These are phyloP conservation scores for Polygonum maritimum DNA, from an alignment of 148 eudicot genomes.

Conservation along the genomic window DNA sequence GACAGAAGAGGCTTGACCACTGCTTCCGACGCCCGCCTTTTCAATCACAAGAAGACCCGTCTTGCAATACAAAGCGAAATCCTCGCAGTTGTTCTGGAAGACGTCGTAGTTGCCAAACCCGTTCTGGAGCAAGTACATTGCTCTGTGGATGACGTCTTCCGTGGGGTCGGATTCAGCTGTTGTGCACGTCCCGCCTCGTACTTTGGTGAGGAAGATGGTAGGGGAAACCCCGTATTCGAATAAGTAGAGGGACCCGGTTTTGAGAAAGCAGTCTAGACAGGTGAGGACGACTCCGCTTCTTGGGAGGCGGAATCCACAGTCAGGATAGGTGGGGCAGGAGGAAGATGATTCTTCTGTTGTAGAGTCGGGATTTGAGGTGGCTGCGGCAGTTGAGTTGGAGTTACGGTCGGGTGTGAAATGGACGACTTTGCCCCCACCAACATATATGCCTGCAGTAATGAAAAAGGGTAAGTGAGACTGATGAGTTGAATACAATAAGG, in stretches of 20 bases:
- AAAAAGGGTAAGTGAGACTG: constrained; percentile 2
- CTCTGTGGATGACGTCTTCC: constrained; percentile 56
- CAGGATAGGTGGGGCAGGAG: constrained; percentile 70
- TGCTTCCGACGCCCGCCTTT: constrained; percentile 59
- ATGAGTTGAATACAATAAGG: not conserved
- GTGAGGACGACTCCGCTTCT: constrained; percentile 71
- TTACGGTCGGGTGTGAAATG: constrained; percentile 64
- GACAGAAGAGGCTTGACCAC: constrained; percentile 95
- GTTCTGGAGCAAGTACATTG: constrained; percentile 83
- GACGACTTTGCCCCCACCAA: constrained; percentile 92
- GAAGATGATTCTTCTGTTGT: constrained; percentile 18
- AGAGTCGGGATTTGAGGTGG: constrained; percentile 25
- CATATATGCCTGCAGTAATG: constrained; percentile 64
- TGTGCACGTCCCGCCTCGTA: constrained; percentile 95
- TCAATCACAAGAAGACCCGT: constrained; percentile 73
- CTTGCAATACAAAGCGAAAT: constrained; percentile 89
- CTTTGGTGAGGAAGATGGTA: constrained; percentile 65
- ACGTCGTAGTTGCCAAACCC: constrained; percentile 91
- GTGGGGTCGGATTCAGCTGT: constrained; percentile 66
- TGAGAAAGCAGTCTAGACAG: constrained; percentile 85
- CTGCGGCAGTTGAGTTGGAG: constrained; percentile 20
- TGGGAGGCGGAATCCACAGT: constrained; percentile 88
- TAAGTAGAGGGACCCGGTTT: constrained; percentile 62
- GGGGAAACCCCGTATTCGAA: constrained; percentile 81
- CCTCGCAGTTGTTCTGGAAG: constrained; percentile 90